Conservation (phyloP, 371 early-diverging fungal genomes). For the Mucor plumbeus region DNA sequence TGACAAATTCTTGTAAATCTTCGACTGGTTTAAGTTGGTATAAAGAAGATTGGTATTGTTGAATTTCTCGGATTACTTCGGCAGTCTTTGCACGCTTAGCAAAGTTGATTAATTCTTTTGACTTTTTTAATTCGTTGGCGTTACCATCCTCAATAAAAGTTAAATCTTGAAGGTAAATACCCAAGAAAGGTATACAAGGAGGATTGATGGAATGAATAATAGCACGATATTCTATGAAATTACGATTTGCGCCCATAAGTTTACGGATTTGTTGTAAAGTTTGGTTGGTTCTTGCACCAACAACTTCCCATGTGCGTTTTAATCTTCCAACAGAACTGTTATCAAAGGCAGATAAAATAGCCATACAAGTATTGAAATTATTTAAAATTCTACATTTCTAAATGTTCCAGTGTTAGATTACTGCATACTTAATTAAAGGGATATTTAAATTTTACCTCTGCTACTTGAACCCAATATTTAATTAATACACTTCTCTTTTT, state of each 20-base stretch:
- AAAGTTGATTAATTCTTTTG: constrained; percentile 84
- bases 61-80: constrained; percentile 87
- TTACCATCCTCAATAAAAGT: constrained; percentile 95
- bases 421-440: neutral
- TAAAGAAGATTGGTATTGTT: constrained; percentile 86
- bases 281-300: constrained; percentile 42
- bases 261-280: constrained; percentile 53
- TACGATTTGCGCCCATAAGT: constrained; percentile 81
- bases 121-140: constrained; percentile 71
- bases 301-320: constrained; percentile 81
- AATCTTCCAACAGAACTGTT: constrained; percentile 89
- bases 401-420: neutral
- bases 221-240: constrained; percentile 87
- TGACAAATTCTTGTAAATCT: constrained; percentile 83
- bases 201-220: constrained; percentile 85
- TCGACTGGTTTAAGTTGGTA: constrained; percentile 80
- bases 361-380: constrained; percentile 93
- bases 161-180: constrained; percentile 86
- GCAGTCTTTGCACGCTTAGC: constrained; percentile 86
- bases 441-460: constrained; percentile 51
- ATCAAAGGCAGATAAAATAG: constrained; percentile 88
- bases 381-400: constrained; percentile 74
- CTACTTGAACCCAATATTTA: constrained; percentile 85
- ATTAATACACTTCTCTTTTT: constrained; percentile 77
- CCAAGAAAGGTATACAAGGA: constrained; percentile 94